phyloP scores from a whole-genome alignment of 768 basidiomycete genomes.

The Russula brevipes region DNA sequence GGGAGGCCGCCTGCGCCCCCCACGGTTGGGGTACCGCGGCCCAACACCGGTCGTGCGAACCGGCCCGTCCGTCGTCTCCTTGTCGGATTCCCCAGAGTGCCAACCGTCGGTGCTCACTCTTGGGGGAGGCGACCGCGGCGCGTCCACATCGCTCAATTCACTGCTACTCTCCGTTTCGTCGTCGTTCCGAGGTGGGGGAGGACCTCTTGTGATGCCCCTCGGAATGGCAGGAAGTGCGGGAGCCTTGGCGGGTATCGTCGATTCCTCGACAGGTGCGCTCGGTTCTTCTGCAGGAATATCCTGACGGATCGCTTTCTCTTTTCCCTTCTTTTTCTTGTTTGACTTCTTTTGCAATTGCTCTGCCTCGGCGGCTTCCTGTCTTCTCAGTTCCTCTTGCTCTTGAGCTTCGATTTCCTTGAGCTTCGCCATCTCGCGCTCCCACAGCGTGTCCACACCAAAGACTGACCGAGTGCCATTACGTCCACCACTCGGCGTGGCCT shows the following conservation, averaged over 20 bases:
- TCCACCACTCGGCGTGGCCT: constrained; percentile 25
- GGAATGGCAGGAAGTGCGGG: constrained; percentile 36
- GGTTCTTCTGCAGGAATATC: constrained; percentile 14
- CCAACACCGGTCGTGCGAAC: constrained; percentile 57
- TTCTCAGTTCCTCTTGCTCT: constrained; percentile 58
- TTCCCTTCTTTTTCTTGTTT: constrained; percentile 40
- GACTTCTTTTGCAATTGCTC: constrained; percentile 38
- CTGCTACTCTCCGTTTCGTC: constrained; percentile 51
- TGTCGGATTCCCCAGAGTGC: constrained; percentile 56
- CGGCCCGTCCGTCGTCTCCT: constrained; percentile 48
- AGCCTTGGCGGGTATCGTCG: constrained; percentile 19
- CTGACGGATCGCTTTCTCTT: constrained; percentile 35
- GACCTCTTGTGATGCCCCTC: constrained; percentile 32
- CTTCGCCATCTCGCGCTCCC: constrained; percentile 85
- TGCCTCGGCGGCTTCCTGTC: constrained; percentile 42
- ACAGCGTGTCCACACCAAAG: constrained; percentile 89
- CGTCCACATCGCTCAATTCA: constrained; percentile 39
- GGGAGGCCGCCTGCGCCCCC: constrained; percentile 22
- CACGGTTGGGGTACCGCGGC: constrained; percentile 42
- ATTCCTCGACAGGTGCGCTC: constrained; percentile 2
- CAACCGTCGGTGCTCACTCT: constrained; percentile 20
- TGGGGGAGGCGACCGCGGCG: neutral
- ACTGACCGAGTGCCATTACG: constrained; percentile 60
- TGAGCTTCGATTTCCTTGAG: constrained; percentile 68
- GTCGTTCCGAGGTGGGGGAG: constrained; percentile 36